A percentile compares a stretch with the other conserved stretches of the same genome.
Evolutionary conservation across 352 stramenopile species (phyloP).

Genomic region (Globisporangium orthogonon): DNA sequence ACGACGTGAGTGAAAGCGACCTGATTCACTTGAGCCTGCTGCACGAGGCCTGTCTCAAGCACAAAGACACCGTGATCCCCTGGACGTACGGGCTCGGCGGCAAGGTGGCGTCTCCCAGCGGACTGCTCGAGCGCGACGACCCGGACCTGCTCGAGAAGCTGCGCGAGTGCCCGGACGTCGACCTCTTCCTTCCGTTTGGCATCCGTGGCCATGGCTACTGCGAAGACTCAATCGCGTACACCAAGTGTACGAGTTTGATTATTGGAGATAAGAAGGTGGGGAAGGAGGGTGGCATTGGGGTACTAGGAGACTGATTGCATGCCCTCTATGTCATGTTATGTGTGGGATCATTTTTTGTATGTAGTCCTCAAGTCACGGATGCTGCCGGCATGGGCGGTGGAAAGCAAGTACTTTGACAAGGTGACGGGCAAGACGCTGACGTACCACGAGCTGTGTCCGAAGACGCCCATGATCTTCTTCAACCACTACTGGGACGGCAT

Average conservation of each 20-base stretch:
- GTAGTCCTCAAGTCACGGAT: constrained; percentile 33
- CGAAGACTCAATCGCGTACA: constrained; percentile 55
- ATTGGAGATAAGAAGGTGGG: too few relatives aligned
- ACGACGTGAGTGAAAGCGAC: constrained; percentile 23
- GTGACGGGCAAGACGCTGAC: constrained; percentile 17
- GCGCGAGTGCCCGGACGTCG: constrained; percentile 40
- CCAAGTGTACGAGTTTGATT: constrained; percentile 30
- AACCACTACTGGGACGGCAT: constrained; percentile 54
- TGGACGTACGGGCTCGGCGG: constrained; percentile 5
- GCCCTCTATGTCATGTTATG: too few relatives aligned
- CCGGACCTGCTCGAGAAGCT: constrained; percentile 35
- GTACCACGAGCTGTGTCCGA: constrained; percentile 50
- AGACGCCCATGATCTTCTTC: constrained; percentile 42
- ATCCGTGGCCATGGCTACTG: constrained; percentile 61
- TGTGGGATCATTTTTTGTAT: too few relatives aligned
- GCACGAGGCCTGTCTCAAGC: constrained; percentile 25
- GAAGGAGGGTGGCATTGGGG: too few relatives aligned
- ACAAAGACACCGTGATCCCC: constrained; percentile 25
- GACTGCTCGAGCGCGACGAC: constrained; percentile 22
- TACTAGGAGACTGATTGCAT: too few relatives aligned
- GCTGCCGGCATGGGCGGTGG: constrained; percentile 38
- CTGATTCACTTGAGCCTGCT: constrained; percentile 34
- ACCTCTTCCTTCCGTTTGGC: constrained; percentile 45
- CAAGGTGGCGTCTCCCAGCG: too few relatives aligned
- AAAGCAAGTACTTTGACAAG: constrained; percentile 27